Base-by-base conservation (phyloP, 164 flowering plant species). In the Warburgia ugandensis region DNA sequence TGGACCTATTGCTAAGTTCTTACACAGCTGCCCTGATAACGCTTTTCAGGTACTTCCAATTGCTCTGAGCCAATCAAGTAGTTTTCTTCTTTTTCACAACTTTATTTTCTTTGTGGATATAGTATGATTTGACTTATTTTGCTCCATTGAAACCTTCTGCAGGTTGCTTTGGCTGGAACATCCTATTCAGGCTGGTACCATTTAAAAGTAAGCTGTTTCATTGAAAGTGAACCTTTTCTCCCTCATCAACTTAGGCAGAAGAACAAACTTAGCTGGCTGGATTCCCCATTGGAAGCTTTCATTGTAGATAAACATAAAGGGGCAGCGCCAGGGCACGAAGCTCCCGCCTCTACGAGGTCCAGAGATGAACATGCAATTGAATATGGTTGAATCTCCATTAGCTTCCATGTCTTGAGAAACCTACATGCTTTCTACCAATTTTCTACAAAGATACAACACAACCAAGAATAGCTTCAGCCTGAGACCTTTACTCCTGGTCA, bases 161-260 rank as follows among this genome's bases (percentile, higher is more conserved):
- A 92, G 99, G 67, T 86, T 67, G 96, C 99, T 52, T 71, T 92
- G 39, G 65, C 83, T 52, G 95, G 96, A 69, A 70, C 80, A 37
- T 79, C 95, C 27, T 92, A 77, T 60, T 73, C 99, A 35, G 12
- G 99, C 99, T 16, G 94, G 80, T 42, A 84, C 60, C 55, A 88
- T 72, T 49, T 92, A 94, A 71, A 73, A 86, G 63, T 74, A 75
- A 41, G 72, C 52, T 33, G 91, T 74, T 60, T 88, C 91, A 61
- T 7, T 74, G 23, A 81, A 75, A 11, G 89, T 67, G 22, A 92
- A 72, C 3, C 64, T 69, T 67, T 68, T 80, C 43, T 80, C 84
- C 56, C 61, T 76, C 96, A 92, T 88, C 56, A 66, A 65, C 45
- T 77, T 76, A 31, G 80, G 79, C 39, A 88, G 40, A 47, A 59